Percentiles rank a stretch among this genome's conserved stretches.
Conservation (phyloP, 2,329 filamentous ascomycete genomes). For the Lojkania enalia region DNA sequence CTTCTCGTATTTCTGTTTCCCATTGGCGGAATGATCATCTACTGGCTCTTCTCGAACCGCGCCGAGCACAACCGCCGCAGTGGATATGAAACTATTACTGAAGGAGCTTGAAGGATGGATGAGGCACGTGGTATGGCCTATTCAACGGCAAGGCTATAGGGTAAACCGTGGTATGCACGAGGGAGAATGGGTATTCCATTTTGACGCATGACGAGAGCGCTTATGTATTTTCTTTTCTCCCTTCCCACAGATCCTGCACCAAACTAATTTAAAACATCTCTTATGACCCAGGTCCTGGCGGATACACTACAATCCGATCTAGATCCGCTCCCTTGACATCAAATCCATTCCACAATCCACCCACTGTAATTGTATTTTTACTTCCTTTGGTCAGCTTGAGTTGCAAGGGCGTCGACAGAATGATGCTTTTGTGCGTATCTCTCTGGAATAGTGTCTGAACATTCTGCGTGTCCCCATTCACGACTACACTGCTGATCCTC, state of each 20-base stretch:
- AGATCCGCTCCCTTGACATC: conserved; percentile 62
- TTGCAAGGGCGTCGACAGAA: conserved; percentile 61
- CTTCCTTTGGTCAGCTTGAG: conserved; percentile 58
- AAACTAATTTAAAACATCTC: too few species aligned
- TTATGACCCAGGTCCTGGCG: too few species aligned
- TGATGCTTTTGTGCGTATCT: conserved; percentile 63
- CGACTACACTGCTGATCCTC: conserved; percentile 62
- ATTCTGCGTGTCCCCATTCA: conserved; percentile 57
- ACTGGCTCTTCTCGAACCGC: conserved; percentile 67
- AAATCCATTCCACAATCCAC: conserved; percentile 60
- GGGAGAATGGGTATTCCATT: too few species aligned
- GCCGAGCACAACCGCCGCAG: conserved; percentile 56
- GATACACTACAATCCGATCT: conserved; percentile 64
- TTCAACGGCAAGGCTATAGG: too few species aligned
- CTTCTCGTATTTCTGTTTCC: conserved; percentile 68
- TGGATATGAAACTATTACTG: conserved; percentile 55
- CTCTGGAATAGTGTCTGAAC: conserved; percentile 58
- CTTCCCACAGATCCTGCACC: too few species aligned
- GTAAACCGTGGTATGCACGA: too few species aligned
- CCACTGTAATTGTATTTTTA: conserved; percentile 63
- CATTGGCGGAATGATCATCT: conserved; percentile 63
- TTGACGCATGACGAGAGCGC: too few species aligned
- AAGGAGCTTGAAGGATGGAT: too few species aligned
- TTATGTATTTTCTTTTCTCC: too few species aligned
- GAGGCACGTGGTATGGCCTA: too few species aligned